These are phyloP conservation scores for Coemansia sp. DNA, from an alignment of 371 early-diverging fungal genomes.

Conservation along the genomic window DNA sequence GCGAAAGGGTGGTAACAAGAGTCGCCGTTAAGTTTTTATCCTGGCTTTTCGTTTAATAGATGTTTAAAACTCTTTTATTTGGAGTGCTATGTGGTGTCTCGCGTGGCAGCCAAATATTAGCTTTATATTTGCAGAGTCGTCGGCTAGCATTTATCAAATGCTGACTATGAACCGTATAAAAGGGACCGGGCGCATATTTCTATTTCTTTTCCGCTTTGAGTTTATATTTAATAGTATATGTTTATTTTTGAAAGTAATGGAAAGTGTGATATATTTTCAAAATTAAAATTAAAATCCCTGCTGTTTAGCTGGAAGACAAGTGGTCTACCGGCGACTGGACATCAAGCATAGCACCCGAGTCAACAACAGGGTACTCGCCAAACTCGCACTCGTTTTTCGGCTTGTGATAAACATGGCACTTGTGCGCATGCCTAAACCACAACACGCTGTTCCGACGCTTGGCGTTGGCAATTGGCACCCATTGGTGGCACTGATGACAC, in stretches of 20 bases:
- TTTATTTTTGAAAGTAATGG: too few species aligned
- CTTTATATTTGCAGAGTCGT: too few species aligned
- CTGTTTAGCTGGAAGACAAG: background rate
- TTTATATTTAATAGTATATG: too few species aligned
- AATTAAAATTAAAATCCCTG: background rate
- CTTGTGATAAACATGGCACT: constrained; percentile 87
- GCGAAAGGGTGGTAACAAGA: constrained; percentile 22
- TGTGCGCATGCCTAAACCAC: constrained; percentile 91
- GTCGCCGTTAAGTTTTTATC: background rate
- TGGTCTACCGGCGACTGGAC: background rate
- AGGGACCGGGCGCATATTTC: too few species aligned
- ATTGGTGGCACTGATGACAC: constrained; percentile 83
- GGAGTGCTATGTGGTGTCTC: too few species aligned
- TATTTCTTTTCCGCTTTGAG: too few species aligned
- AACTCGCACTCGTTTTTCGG: constrained; percentile 57
- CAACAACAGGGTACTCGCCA: constrained; percentile 2
- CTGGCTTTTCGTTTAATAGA: background rate
- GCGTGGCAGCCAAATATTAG: too few species aligned
- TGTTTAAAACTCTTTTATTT: too few species aligned
- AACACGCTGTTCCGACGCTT: constrained; percentile 78
- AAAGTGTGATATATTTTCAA: background rate
- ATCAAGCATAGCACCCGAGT: background rate
- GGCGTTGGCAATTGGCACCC: constrained; percentile 77
- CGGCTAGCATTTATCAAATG: too few species aligned
- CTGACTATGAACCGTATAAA: too few species aligned